phyloP scores from a whole-genome alignment of 768 basidiomycete species.

The Neoboletus subvelutipes region DNA sequence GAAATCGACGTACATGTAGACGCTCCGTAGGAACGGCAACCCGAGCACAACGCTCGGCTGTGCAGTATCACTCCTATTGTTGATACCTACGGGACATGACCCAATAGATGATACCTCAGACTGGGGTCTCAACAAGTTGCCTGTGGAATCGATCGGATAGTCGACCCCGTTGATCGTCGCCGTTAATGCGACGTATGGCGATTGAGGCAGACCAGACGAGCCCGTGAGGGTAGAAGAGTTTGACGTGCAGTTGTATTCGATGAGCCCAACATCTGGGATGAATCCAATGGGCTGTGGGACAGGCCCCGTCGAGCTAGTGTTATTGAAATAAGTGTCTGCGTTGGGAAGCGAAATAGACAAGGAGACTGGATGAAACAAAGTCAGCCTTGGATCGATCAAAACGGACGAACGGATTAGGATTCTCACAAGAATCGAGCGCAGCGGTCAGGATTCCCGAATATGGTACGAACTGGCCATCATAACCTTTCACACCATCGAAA shows the following conservation, averaged over 20 bases:
- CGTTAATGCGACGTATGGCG: constrained; percentile 26
- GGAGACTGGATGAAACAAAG: constrained; percentile 10
- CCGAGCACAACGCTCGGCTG: constrained; percentile 22
- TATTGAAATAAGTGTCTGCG: constrained; percentile 16
- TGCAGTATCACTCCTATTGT: constrained; percentile 8
- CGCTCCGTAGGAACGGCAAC: constrained; percentile 31
- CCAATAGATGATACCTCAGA: not conserved
- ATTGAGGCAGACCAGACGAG: constrained; percentile 3
- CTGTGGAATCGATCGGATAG: constrained; percentile 28
- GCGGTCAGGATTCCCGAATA: constrained; percentile 13
- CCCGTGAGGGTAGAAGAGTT: not conserved
- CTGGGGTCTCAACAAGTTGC: constrained; percentile 22
- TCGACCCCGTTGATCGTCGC: constrained; percentile 34
- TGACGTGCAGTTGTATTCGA: constrained; percentile 20
- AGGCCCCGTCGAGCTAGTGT: constrained; percentile 23
- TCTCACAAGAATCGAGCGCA: constrained; percentile 28
- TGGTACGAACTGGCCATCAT: constrained; percentile 28
- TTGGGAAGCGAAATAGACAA: constrained; percentile 20
- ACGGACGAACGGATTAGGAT: not conserved
- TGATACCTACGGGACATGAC: constrained; percentile 26
- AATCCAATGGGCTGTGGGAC: constrained; percentile 11
- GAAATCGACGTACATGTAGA: constrained; percentile 28
- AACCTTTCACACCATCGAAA: constrained; percentile 32
- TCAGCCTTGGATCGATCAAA: not conserved
- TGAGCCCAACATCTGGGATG: not conserved